Conservation (phyloP, 2,329 filamentous ascomycete species). For the Lizonia empirigonia region DNA sequence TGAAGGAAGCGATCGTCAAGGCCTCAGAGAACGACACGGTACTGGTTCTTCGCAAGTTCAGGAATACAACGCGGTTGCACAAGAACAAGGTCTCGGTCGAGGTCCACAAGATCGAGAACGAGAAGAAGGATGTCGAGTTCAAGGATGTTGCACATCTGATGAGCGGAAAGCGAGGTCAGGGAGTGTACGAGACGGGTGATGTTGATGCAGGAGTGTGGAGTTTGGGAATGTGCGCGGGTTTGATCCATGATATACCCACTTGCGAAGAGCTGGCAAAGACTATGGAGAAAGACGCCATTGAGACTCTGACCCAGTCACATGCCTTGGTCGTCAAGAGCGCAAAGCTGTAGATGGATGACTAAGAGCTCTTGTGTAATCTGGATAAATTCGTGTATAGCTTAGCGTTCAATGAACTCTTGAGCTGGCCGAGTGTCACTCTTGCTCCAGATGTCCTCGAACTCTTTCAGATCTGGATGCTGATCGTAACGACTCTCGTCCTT, state of each 20-base stretch:
- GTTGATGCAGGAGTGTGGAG: slow-evolving; percentile 49
- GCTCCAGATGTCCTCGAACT: slow-evolving; percentile 10
- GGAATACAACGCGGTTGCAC: slow-evolving; percentile 33
- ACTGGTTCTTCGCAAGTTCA: slow-evolving; percentile 34
- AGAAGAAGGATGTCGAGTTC: slow-evolving; percentile 34
- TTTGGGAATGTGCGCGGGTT: slow-evolving; percentile 94
- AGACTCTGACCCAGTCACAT: slow-evolving; percentile 28
- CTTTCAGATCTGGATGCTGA: slow-evolving; percentile 12
- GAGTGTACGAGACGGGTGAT: slow-evolving; percentile 36
- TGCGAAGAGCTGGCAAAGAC: slow-evolving; percentile 44
- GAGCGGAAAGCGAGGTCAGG: slow-evolving; percentile 34
- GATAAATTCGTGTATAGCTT: not conserved
- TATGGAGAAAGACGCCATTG: slow-evolving; percentile 37
- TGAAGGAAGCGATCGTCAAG: slow-evolving; percentile 36
- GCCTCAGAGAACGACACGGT: slow-evolving; percentile 34
- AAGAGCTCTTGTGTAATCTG: not conserved
- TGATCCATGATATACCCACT: slow-evolving; percentile 57
- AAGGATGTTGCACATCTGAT: slow-evolving; percentile 38
- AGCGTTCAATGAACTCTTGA: slow-evolving; percentile 12
- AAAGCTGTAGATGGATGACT: slow-evolving; percentile 16
- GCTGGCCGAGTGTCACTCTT: slow-evolving; percentile 5
- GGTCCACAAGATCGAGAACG: slow-evolving; percentile 34
- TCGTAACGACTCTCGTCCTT: slow-evolving; percentile 5
- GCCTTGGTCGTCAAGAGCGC: slow-evolving; percentile 23
- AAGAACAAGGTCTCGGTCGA: slow-evolving; percentile 35